phyloP scores from a whole-genome alignment of 1,284 basidiomycete genomes.

The Irpex sp. region DNA sequence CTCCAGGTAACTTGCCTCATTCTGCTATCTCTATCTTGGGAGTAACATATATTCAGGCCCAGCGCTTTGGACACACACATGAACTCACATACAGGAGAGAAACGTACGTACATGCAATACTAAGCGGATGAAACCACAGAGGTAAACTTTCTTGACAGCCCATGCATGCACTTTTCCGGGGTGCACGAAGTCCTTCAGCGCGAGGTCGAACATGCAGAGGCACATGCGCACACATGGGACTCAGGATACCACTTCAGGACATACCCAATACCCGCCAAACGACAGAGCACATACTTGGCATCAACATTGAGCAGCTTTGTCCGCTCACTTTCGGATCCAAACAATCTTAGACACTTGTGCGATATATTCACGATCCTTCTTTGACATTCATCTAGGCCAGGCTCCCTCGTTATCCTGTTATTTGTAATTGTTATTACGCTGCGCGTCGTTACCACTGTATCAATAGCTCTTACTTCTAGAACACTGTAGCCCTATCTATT shows the following conservation, averaged over 20 bases:
- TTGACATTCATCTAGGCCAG: not conserved
- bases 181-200: constrained; percentile 10
- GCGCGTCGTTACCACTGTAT: not conserved
- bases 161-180: constrained; percentile 3
- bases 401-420: not conserved
- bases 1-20: not conserved
- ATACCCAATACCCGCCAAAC: not conserved
- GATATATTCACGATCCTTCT: not conserved
- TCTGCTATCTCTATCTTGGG: not conserved
- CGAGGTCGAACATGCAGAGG: constrained; percentile 11
- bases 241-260: not conserved
- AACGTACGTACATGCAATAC: constrained; percentile 6
- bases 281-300: not conserved
- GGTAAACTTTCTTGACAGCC: not conserved
- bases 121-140: not conserved
- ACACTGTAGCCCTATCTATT: not conserved
- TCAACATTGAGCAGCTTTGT: not conserved
- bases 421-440: not conserved
- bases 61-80: constrained; percentile 10
- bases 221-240: not conserved
- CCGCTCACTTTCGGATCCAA: not conserved
- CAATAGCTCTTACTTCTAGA: not conserved
- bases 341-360: no score
- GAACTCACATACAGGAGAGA: constrained; percentile 8
- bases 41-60: not conserved